Evolutionary conservation across 257 asterid species (phyloP).

Genomic region (Verbena officinalis): DNA sequence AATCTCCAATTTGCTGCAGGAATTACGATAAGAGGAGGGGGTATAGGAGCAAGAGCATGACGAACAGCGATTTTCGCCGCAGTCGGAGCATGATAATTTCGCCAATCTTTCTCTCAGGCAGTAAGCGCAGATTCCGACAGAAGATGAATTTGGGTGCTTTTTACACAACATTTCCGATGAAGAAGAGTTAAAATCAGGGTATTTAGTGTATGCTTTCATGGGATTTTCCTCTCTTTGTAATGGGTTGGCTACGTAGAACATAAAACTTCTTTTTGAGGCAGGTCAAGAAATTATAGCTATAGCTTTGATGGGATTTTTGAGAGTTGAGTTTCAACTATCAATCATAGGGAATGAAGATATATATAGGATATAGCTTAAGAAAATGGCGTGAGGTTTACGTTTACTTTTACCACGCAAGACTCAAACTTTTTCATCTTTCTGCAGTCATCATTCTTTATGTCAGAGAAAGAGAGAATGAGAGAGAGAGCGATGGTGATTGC

Average conservation of each 20-base stretch:
- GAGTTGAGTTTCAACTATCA: neutral
- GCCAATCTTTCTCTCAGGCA: constrained; percentile 57
- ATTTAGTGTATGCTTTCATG: constrained; percentile 27
- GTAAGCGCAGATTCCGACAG: constrained; percentile 58
- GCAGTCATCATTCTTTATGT: neutral
- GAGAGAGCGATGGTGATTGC: too few species aligned
- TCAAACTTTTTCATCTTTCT: neutral
- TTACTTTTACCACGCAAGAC: constrained; percentile 5
- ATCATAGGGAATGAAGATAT: neutral
- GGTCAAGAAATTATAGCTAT: neutral
- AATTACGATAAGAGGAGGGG: constrained; percentile 50
- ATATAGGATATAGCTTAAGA: neutral
- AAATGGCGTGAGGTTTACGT: constrained; percentile 55
- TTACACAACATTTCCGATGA: constrained; percentile 52
- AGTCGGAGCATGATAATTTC: constrained; percentile 58
- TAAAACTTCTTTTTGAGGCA: neutral
- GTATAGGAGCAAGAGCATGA: constrained; percentile 64
- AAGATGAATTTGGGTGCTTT: constrained; percentile 57
- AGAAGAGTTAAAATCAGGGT: constrained; percentile 47
- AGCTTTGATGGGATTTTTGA: neutral
- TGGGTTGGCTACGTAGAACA: neutral
- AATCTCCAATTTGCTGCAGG: constrained; percentile 44
- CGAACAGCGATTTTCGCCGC: constrained; percentile 64
- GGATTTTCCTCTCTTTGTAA: constrained; percentile 59
- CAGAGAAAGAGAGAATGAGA: too few species aligned